Base-by-base conservation (phyloP, 2,329 filamentous ascomycete species). In the Pseudocercospora fijiensis region DNA sequence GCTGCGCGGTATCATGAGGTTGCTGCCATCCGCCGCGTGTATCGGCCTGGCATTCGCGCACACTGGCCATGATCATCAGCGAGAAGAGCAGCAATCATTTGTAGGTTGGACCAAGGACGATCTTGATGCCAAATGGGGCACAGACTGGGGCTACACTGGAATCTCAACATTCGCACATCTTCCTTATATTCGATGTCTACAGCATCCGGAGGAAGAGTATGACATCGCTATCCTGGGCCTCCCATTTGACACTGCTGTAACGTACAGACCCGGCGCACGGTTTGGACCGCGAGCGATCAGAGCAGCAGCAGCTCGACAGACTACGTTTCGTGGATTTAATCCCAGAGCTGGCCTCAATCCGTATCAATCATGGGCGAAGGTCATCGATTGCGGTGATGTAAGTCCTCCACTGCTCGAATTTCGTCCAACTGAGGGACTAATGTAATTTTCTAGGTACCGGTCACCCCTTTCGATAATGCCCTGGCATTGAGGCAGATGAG, bases 331-430 rank as follows among this genome's bases (percentile, higher is more conserved):
- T 47, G 90, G 89, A 73, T 92, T 90, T 84, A 96, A 96, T 78
- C 86, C 90, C 1, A 87, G 92, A 22, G 92, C 91, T 1, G 84
- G 84, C 43, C 84, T 96, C 69, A 97, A 96, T 77, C 92, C 93
- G 0, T 96, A 95, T 79, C 81, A 82, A 45, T 89, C 85, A 60
- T 94, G 90, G 89, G 90, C 90, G 0, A 86, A 61, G 27, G 86
- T 96, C 64, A 81, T 94, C 57, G 93, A 97, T 80, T 97, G 93
- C 76, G 93, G 93, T 56, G 93, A 96, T 75, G 92, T 96, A 41
- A 4, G 37, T 41, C 16, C 37, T 6, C 5, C 16, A 41, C 13
- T 7, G 8, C 6, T 41, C 37, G 4, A 41, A 7, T 0, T 8
- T 8, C 37, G 6, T n/a, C 37, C 13, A 41, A 18, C 8, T 18